Evolutionary conservation across 371 early-diverging fungal genomes (phyloP).

Genomic region (Parasitella parasitica): DNA sequence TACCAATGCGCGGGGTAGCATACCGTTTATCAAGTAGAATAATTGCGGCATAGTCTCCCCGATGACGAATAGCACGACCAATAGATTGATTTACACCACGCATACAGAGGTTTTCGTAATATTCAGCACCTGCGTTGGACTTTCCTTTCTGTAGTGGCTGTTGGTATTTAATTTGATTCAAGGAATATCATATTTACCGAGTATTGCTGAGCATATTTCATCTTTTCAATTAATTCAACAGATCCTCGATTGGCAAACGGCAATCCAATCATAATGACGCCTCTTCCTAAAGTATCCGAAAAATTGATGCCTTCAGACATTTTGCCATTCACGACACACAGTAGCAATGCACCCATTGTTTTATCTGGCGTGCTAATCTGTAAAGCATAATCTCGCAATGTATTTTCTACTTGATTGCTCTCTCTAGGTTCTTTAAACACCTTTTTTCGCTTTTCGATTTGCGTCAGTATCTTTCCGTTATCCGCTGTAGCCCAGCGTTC

Average conservation of each 20-base stretch:
- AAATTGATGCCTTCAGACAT: constrained; percentile 99
- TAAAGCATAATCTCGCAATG: constrained; percentile 59
- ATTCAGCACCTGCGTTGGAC: constrained; percentile 60
- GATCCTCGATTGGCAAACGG: constrained; percentile 81
- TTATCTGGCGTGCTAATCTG: constrained; percentile 40
- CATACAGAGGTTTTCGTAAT: constrained; percentile 94
- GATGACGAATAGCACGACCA: constrained; percentile 92
- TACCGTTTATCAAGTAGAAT: constrained; percentile 74
- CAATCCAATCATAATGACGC: constrained; percentile 87
- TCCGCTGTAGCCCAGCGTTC: constrained; percentile 50
- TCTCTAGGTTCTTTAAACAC: constrained; percentile 75
- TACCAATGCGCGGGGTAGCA: constrained; percentile 44
- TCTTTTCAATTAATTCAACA: constrained; percentile 76
- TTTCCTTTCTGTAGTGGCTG: not conserved
- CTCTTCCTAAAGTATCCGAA: constrained; percentile 80
- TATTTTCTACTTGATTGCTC: constrained; percentile 55
- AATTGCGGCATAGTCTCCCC: constrained; percentile 79
- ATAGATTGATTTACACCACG: constrained; percentile 96
- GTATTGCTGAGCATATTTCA: constrained; percentile 59
- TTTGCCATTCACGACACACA: constrained; percentile 96
- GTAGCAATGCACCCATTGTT: constrained; percentile 74
- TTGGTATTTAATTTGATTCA: not conserved
- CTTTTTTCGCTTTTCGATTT: constrained; percentile 61
- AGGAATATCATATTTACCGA: constrained; percentile 6
- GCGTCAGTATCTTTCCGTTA: constrained; percentile 35